phyloP scores from a whole-genome alignment of 140 eudicot genomes.

The Ambrosia hybrid region DNA sequence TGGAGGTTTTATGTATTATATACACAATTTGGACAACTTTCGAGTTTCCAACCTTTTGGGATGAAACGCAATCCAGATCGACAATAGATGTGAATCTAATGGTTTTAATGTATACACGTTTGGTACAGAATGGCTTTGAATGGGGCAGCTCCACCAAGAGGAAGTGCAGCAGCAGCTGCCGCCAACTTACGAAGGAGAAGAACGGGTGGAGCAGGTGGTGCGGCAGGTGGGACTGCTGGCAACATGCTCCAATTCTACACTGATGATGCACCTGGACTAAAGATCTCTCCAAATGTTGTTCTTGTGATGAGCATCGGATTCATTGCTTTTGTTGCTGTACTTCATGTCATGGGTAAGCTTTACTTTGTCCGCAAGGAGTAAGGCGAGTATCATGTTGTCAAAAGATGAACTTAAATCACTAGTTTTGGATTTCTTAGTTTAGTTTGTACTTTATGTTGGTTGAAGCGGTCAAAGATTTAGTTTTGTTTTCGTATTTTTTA shows the following conservation, averaged over 20 bases:
- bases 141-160: slow-evolving; percentile 89
- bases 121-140: slow-evolving; percentile 71
- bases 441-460: slow-evolving; percentile 27
- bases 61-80: background rate
- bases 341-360: slow-evolving; percentile 96
- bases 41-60: background rate
- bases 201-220: slow-evolving; percentile 63
- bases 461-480: slow-evolving; percentile 13
- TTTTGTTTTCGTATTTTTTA: background rate
- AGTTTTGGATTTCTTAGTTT: slow-evolving; percentile 22
- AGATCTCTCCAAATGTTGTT: slow-evolving; percentile 94
- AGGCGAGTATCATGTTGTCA: slow-evolving; percentile 8
- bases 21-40: background rate
- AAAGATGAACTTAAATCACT: slow-evolving; percentile 16
- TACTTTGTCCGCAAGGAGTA: slow-evolving; percentile 74
- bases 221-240: slow-evolving; percentile 75
- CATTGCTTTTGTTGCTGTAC: slow-evolving; percentile 92
- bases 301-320: slow-evolving; percentile 97
- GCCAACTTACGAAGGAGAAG: slow-evolving; percentile 89
- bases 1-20: background rate
- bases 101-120: background rate
- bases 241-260: slow-evolving; percentile 32
- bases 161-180: slow-evolving; percentile 97
- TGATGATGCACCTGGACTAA: slow-evolving; percentile 92
- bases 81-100: background rate